phyloP scores from a whole-genome alignment of 2,329 filamentous ascomycete genomes.

The Paecilomyces variotii region DNA sequence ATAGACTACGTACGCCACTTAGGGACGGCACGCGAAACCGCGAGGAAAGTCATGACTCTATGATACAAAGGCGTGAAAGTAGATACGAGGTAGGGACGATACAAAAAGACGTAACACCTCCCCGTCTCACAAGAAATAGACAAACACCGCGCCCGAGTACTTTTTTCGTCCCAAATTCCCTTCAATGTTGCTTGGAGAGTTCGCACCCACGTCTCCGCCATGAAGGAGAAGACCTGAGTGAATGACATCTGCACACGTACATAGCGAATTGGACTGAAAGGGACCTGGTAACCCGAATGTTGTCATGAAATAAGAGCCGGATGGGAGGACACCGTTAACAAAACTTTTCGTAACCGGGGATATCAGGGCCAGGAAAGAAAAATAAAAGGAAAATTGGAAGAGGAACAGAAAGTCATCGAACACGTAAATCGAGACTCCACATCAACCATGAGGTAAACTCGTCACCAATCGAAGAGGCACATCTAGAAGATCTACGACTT shows the following conservation, averaged over 20 bases:
- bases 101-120: slow-evolving; percentile 10
- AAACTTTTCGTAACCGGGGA: slow-evolving; percentile 35
- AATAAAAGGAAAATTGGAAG: slow-evolving; percentile 12
- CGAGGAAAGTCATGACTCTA: slow-evolving; percentile 22
- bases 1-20: not conserved
- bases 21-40: not conserved
- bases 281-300: slow-evolving; percentile 16
- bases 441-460: not conserved
- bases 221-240: slow-evolving; percentile 4
- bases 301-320: slow-evolving; percentile 23
- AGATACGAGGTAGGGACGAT: slow-evolving; percentile 12
- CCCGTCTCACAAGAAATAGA: slow-evolving; percentile 4
- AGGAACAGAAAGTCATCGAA: slow-evolving; percentile 15
- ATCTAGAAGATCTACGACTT: slow-evolving; percentile 27
- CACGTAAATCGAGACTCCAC: slow-evolving; percentile 4
- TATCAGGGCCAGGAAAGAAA: slow-evolving; percentile 30
- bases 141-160: slow-evolving; percentile 4
- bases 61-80: slow-evolving; percentile 19
- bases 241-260: slow-evolving; percentile 2
- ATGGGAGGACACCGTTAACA: slow-evolving; percentile 19
- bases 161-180: slow-evolving; percentile 7
- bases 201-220: slow-evolving; percentile 4
- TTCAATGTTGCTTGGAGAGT: not conserved
- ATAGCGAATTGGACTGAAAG: slow-evolving; percentile 1
- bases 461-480: not conserved